phyloP scores from a whole-genome alignment of 108 stramenopile genomes.

The Mediolabrus comicus region DNA sequence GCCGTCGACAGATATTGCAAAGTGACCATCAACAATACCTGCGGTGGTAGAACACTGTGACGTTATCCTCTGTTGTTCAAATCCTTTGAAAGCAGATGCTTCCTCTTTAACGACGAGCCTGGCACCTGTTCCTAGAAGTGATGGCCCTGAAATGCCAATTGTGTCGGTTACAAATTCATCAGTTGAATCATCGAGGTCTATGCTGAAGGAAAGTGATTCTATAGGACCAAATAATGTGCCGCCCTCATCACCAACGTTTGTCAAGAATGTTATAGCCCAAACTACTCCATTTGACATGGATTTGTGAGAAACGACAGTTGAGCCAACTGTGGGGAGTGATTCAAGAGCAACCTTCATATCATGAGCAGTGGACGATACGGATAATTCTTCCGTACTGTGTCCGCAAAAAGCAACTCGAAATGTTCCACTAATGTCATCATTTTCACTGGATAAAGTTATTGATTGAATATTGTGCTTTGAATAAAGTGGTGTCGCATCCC shows the following conservation, averaged over 20 bases:
- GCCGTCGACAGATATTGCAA: conserved; percentile 58
- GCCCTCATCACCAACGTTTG: conserved; percentile 7
- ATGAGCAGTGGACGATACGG: conserved; percentile 20
- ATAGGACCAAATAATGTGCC: conserved; percentile 31
- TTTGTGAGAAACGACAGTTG: conserved; percentile 29
- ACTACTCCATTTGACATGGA: conserved; percentile 18
- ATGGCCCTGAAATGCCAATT: conserved; percentile 2
- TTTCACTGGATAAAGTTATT: conserved; percentile 40
- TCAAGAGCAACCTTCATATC: conserved; percentile 65
- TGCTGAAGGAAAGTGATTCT: conserved; percentile 28
- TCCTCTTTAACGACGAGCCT: conserved; percentile 26
- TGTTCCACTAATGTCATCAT: conserved; percentile 44
- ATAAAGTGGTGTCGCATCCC: conserved; percentile 43
- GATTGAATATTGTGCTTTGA: conserved; percentile 46
- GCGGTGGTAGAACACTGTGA: conserved; percentile 8
- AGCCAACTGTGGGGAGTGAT: conserved; percentile 49
- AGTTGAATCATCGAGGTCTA: conserved; percentile 22
- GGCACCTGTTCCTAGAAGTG: conserved; percentile 24
- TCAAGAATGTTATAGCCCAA: conserved; percentile 49
- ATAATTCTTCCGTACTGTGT: conserved; percentile 42
- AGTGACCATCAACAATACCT: conserved; percentile 48
- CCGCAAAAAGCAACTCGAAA: conserved; percentile 58
- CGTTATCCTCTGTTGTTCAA: conserved; percentile 39
- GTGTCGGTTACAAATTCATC: conserved; percentile 11
- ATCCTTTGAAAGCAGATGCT: conserved; percentile 43